These are phyloP conservation scores for Ceratobasidium sp. DNA, from an alignment of 1,284 basidiomycete genomes.

Conservation along the genomic window DNA sequence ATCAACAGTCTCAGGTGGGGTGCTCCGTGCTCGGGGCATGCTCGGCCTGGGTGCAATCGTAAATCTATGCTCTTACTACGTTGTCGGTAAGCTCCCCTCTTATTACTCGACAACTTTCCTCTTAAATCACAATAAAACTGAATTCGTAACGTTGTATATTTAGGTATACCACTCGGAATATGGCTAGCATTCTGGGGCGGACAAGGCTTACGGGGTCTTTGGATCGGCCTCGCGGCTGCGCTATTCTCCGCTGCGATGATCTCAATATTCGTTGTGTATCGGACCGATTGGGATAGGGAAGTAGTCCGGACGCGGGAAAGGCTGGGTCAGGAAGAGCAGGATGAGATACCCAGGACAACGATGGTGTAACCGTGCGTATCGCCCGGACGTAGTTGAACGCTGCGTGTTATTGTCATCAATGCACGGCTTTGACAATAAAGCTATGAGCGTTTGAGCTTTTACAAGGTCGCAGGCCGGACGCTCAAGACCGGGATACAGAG, in stretches of 20 bases:
- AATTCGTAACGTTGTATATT: not conserved
- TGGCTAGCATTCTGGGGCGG: slow-evolving; percentile 34
- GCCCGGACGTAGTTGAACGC: too few relatives aligned
- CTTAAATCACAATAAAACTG: too few relatives aligned
- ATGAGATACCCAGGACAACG: not conserved
- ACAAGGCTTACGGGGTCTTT: slow-evolving; percentile 48
- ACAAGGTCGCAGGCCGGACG: too few relatives aligned
- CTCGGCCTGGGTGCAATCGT: slow-evolving; percentile 47
- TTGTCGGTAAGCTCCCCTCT: slow-evolving; percentile 45
- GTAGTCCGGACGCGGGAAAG: slow-evolving; percentile 43
- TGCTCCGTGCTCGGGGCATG: slow-evolving; percentile 47
- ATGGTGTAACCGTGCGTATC: too few relatives aligned
- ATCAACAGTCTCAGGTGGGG: slow-evolving; percentile 35
- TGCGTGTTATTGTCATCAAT: too few relatives aligned
- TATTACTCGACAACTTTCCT: not conserved
- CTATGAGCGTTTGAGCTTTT: too few relatives aligned
- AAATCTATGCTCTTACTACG: slow-evolving; percentile 48
- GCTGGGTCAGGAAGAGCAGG: slow-evolving; percentile 15
- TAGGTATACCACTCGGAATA: slow-evolving; percentile 50
- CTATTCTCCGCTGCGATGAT: slow-evolving; percentile 40
- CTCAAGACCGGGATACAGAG: too few relatives aligned
- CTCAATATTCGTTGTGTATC: slow-evolving; percentile 36
- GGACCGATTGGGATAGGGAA: slow-evolving; percentile 48
- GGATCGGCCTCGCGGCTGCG: slow-evolving; percentile 48
- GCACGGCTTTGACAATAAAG: too few relatives aligned